phyloP scores from a whole-genome alignment of 1,139 yeast genomes.

The Hansenula lynferdii region DNA sequence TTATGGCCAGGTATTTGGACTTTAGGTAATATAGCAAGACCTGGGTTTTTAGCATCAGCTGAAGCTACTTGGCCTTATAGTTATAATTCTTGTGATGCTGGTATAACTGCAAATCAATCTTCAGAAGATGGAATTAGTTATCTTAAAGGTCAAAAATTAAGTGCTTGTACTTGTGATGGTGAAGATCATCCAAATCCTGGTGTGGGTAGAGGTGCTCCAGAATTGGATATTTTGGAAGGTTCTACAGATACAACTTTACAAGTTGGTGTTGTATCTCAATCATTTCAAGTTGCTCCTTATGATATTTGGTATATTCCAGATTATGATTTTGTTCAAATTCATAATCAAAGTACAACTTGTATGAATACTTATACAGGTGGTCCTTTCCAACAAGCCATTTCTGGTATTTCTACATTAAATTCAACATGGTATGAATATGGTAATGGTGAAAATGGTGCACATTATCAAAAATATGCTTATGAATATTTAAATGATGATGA shows the following conservation, averaged over 20 bases:
- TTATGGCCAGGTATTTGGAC: slow-evolving; percentile 94
- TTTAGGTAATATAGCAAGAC: slow-evolving; percentile 79
- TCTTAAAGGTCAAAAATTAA: slow-evolving; percentile 73
- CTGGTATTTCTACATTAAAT: slow-evolving; percentile 68
- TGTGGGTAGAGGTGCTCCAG: slow-evolving; percentile 84
- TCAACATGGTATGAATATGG: slow-evolving; percentile 72
- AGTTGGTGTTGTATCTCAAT: slow-evolving; percentile 64
- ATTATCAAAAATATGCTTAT: slow-evolving; percentile 69
- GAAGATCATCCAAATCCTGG: slow-evolving; percentile 81
- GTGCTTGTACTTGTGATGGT: slow-evolving; percentile 65
- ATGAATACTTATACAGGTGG: slow-evolving; percentile 83
- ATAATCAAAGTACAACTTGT: slow-evolving; percentile 55
- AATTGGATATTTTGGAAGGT: slow-evolving; percentile 82
- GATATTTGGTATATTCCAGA: slow-evolving; percentile 87
- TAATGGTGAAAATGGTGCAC: slow-evolving; percentile 28
- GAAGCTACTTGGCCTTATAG: slow-evolving; percentile 91
- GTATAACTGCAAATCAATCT: slow-evolving; percentile 83
- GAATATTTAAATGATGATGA: slow-evolving; percentile 67
- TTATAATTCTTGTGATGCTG: slow-evolving; percentile 80
- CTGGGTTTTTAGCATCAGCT: slow-evolving; percentile 73
- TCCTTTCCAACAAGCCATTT: slow-evolving; percentile 79
- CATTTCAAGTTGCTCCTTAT: slow-evolving; percentile 78
- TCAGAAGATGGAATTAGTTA: slow-evolving; percentile 76
- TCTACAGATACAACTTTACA: slow-evolving; percentile 42
- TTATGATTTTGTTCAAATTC: slow-evolving; percentile 61